A percentile compares a stretch with the other conserved stretches of the same genome.
phyloP scores from a whole-genome alignment of 2,329 filamentous ascomycete species.

The Kalmusia sp. region DNA sequence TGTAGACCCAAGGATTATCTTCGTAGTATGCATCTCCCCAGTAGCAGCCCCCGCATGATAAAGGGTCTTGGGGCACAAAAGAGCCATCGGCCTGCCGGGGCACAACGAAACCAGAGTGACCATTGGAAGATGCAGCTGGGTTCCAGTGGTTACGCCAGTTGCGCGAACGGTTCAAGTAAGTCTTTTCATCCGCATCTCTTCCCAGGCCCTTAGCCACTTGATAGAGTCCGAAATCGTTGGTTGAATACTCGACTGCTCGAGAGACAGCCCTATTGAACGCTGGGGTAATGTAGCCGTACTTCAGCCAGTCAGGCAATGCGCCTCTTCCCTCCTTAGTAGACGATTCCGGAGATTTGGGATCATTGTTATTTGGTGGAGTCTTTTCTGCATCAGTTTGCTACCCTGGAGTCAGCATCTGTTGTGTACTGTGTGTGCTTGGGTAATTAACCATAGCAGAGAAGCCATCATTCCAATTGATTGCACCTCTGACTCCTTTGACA shows the following conservation, averaged over 20 bases:
- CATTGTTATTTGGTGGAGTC: constrained; percentile 65
- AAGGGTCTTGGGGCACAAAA: constrained; percentile 58
- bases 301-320: constrained; percentile 72
- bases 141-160: constrained; percentile 81
- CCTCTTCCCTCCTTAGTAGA: constrained; percentile 73
- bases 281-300: constrained; percentile 70
- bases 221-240: constrained; percentile 72
- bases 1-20: constrained; percentile 69
- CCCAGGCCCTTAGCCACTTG: constrained; percentile 68
- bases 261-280: constrained; percentile 67
- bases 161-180: constrained; percentile 67
- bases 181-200: constrained; percentile 58
- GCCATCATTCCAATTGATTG: constrained; percentile 65
- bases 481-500: constrained; percentile 69
- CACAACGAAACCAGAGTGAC: constrained; percentile 71
- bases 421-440: too few species aligned
- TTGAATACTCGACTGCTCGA: constrained; percentile 71
- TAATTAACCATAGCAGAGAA: constrained; percentile 67
- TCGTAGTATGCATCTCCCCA: constrained; percentile 70
- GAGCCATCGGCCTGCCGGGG: constrained; percentile 61
- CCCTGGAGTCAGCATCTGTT: too few species aligned
- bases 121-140: constrained; percentile 61
- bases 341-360: constrained; percentile 61
- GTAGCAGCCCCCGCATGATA: constrained; percentile 69
- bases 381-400: too few species aligned